These are phyloP conservation scores for Trichoderma sp. DNA, from an alignment of 2,329 filamentous ascomycete species.

Conservation along the genomic window DNA sequence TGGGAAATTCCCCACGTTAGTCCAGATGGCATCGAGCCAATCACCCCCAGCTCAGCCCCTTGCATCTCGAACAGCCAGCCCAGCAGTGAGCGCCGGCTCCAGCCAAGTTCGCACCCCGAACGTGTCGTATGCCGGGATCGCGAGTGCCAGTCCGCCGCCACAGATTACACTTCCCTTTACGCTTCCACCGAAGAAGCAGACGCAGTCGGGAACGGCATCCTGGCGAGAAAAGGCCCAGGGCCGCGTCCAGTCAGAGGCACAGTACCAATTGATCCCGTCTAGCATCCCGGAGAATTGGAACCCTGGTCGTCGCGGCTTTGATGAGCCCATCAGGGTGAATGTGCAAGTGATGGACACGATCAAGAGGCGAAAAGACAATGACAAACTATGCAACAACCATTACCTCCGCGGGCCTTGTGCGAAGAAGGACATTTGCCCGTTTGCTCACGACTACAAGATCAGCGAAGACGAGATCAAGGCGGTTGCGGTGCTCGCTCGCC, in stretches of 20 bases:
- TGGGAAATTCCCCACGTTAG: conserved; percentile 33
- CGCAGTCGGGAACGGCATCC: neutral
- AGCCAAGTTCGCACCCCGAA: conserved; percentile 23
- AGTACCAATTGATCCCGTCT: conserved; percentile 36
- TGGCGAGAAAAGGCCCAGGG: conserved; percentile 32
- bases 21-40: neutral
- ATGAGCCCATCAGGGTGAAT: conserved; percentile 53
- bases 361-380: conserved; percentile 56
- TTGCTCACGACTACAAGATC: conserved; percentile 58
- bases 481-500: conserved; percentile 56
- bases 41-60: neutral
- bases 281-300: conserved; percentile 48
- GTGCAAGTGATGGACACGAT: conserved; percentile 52
- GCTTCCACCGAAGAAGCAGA: conserved; percentile 36
- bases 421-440: conserved; percentile 57
- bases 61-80: conserved; percentile 25
- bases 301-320: conserved; percentile 57
- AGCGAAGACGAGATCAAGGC: conserved; percentile 57
- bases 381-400: conserved; percentile 64
- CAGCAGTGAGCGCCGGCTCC: conserved; percentile 26
- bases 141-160: conserved; percentile 47
- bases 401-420: conserved; percentile 60
- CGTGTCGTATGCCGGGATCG: conserved; percentile 47
- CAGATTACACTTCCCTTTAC: conserved; percentile 45
- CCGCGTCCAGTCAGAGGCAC: conserved; percentile 39